Evolutionary conservation across 306 rosid genomes (phyloP).

Genomic region (Glycyrrhiza uralensis): DNA sequence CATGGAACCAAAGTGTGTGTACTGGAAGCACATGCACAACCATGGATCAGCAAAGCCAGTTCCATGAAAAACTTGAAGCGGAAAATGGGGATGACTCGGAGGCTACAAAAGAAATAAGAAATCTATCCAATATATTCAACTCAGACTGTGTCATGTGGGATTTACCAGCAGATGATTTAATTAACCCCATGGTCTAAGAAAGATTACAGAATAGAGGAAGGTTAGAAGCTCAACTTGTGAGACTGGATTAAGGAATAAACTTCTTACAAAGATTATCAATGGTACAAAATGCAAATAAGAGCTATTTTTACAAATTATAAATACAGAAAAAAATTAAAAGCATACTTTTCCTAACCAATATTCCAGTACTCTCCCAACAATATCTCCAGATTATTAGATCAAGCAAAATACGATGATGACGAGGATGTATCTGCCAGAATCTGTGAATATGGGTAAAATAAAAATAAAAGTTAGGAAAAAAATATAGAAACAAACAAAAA

Average conservation of each 20-base stretch:
- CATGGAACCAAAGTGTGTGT: slow-evolving; percentile 83
- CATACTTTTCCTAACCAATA: slow-evolving; percentile 33
- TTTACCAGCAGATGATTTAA: slow-evolving; percentile 75
- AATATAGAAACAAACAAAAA: not conserved
- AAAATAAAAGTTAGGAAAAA: slow-evolving; percentile 1
- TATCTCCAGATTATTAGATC: slow-evolving; percentile 45
- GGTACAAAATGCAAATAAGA: slow-evolving; percentile 62
- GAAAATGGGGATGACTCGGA: slow-evolving; percentile 60
- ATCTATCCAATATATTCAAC: slow-evolving; percentile 64
- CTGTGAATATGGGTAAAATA: slow-evolving; percentile 40
- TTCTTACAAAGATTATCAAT: slow-evolving; percentile 25
- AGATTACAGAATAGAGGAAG: slow-evolving; percentile 23
- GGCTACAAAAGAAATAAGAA: slow-evolving; percentile 60
- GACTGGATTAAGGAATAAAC: slow-evolving; percentile 42
- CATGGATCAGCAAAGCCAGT: slow-evolving; percentile 57
- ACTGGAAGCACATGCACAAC: slow-evolving; percentile 79
- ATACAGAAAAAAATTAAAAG: slow-evolving; percentile 29
- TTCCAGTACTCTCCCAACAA: slow-evolving; percentile 37
- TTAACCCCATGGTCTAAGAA: slow-evolving; percentile 60
- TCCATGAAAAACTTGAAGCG: slow-evolving; percentile 55
- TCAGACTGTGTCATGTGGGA: slow-evolving; percentile 86
- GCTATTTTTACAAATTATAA: slow-evolving; percentile 50
- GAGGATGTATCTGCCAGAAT: slow-evolving; percentile 96
- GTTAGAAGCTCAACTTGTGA: slow-evolving; percentile 32
- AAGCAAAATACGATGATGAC: slow-evolving; percentile 93